phyloP scores from a whole-genome alignment of 148 eudicot species.

The Arbutus unedo region DNA sequence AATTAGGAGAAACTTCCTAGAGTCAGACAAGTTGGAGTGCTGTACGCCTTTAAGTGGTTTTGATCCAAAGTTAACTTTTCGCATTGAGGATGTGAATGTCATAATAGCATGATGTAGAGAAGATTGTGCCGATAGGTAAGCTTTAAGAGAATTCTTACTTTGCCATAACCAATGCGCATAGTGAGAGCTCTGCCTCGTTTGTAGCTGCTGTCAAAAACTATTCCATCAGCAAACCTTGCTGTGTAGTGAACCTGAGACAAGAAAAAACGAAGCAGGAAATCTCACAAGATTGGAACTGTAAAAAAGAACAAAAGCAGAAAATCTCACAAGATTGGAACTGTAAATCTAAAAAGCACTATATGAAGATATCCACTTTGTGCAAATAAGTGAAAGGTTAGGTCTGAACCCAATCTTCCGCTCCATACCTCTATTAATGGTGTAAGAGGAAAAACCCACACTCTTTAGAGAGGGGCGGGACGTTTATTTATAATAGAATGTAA shows the following conservation, averaged over 20 bases:
- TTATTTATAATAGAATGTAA: no score
- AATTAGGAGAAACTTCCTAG: not conserved
- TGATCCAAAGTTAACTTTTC: not conserved
- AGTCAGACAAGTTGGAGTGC: not conserved
- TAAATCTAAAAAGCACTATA: not conserved
- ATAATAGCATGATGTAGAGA: not conserved
- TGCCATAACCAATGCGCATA: slow-evolving; percentile 86
- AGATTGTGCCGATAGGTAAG: not conserved
- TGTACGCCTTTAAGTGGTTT: not conserved
- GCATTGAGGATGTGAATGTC: not conserved
- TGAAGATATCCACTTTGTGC: not conserved
- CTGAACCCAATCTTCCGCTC: not conserved
- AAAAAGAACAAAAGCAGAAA: not conserved
- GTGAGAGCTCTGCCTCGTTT: slow-evolving; percentile 89
- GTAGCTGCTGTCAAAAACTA: slow-evolving; percentile 80
- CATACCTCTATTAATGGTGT: not conserved
- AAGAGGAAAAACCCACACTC: no score
- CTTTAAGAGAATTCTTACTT: slow-evolving; percentile 38
- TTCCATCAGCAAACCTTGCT: slow-evolving; percentile 84
- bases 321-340: not conserved
- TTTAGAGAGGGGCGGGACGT: no score
- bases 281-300: not conserved
- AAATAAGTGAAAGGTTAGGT: not conserved
- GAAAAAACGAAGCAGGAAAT: not conserved
- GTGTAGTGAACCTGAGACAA: slow-evolving; percentile 73